Percentiles rank a stretch among this genome's conserved stretches.
Evolutionary conservation across 2,329 filamentous ascomycete species (phyloP).

Genomic region (Berkeleyomyces basicola): DNA sequence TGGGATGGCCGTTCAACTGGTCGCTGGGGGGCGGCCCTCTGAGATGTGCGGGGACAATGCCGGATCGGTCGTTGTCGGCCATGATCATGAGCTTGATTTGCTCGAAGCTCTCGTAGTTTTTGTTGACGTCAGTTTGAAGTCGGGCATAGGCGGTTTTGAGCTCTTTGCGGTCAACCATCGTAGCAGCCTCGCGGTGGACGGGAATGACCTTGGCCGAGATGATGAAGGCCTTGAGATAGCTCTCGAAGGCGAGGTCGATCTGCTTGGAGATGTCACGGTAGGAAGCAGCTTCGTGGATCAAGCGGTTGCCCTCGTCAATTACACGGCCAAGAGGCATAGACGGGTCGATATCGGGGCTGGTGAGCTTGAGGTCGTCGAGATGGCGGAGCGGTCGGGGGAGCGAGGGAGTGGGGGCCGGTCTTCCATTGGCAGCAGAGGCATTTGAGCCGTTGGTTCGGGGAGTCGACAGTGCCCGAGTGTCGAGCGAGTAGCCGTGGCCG

Average conservation of each 20-base stretch:
- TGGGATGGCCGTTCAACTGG: neutral
- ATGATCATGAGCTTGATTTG: conserved; percentile 43
- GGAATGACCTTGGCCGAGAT: conserved; percentile 64
- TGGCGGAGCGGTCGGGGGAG: conserved; percentile 26
- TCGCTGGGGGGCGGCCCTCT: neutral
- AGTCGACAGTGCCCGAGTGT: conserved; percentile 20
- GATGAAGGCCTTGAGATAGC: conserved; percentile 69
- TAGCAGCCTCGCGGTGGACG: conserved; percentile 55
- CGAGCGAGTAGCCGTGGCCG: conserved; percentile 19
- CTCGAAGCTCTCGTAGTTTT: conserved; percentile 34
- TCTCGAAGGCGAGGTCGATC: conserved; percentile 60
- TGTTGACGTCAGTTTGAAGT: conserved; percentile 34
- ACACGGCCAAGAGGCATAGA: conserved; percentile 36
- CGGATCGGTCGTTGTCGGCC: conserved; percentile 45
- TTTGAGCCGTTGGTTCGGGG: conserved; percentile 19
- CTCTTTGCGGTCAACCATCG: conserved; percentile 40
- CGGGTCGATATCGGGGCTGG: conserved; percentile 29
- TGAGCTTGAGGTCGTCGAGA: conserved; percentile 35
- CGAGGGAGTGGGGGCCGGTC: conserved; percentile 17
- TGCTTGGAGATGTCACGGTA: conserved; percentile 42
- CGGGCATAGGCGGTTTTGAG: conserved; percentile 31
- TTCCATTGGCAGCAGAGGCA: conserved; percentile 14
- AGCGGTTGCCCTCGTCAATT: conserved; percentile 34
- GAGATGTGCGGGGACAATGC: conserved; percentile 31
- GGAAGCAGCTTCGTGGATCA: conserved; percentile 43